Conservation (phyloP, 106 monocot species). For the Dioscorea alata region DNA sequence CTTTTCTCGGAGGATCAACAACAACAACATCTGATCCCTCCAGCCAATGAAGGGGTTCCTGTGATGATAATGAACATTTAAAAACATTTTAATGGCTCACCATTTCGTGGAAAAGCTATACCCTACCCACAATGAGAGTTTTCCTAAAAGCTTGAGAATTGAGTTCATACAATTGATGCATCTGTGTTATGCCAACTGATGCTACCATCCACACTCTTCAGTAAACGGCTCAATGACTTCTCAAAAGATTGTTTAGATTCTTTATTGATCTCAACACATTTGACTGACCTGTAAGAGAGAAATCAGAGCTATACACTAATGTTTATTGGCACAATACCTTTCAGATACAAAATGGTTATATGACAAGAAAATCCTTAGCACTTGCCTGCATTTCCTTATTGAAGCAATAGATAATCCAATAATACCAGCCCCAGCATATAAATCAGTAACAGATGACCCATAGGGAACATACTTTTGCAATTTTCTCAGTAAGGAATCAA, state of each 20-base stretch:
- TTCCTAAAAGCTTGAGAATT: neutral
- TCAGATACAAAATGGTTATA: neutral
- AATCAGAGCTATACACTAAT: neutral
- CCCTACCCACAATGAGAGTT: neutral
- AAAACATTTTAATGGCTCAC: neutral
- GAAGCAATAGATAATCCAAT: slow-evolving; percentile 87
- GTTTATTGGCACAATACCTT: neutral
- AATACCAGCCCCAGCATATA: slow-evolving; percentile 88
- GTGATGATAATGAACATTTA: slow-evolving; percentile 8
- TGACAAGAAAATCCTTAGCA: neutral
- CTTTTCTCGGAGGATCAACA: slow-evolving; percentile 99
- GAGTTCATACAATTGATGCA: slow-evolving; percentile 69
- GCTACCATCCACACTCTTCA: slow-evolving; percentile 55
- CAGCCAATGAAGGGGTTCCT: slow-evolving; percentile 96
- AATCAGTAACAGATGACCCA: slow-evolving; percentile 93
- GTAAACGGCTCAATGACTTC: slow-evolving; percentile 75
- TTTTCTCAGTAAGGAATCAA: slow-evolving; percentile 76
- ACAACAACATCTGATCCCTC: slow-evolving; percentile 85
- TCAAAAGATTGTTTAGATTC: slow-evolving; percentile 88
- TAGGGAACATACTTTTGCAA: slow-evolving; percentile 90
- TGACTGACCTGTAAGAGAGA: slow-evolving; percentile 62
- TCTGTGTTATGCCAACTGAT: slow-evolving; percentile 97
- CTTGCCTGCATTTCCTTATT: slow-evolving; percentile 89
- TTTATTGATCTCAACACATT: slow-evolving; percentile 95
- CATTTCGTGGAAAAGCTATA: no score